A percentile compares a stretch with the other conserved stretches of the same genome.
phyloP scores from a whole-genome alignment of 345 rosid species.

The Garcia nutans region DNA sequence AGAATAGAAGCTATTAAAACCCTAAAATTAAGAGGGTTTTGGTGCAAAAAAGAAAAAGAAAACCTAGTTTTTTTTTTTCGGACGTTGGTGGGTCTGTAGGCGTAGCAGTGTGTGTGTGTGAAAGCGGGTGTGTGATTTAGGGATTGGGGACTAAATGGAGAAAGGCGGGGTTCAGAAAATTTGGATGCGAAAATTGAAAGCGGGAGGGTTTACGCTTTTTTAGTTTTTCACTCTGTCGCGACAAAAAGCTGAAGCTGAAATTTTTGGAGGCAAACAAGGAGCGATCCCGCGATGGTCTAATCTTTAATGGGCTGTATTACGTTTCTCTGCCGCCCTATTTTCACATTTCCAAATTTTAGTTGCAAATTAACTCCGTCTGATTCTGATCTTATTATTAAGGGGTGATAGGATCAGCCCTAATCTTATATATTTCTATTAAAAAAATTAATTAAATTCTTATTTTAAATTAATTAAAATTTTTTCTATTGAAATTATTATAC shows the following conservation, averaged over 20 bases:
- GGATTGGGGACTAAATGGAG: conserved; percentile 7
- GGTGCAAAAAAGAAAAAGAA: neutral
- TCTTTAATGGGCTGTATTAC: no score
- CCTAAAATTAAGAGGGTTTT: conserved; percentile 26
- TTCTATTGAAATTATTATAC: no score
- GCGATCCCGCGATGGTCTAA: no score
- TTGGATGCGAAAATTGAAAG: conserved; percentile 27
- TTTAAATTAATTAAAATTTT: no score
- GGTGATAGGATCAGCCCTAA: no score
- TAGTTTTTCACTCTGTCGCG: neutral
- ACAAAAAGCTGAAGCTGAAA: neutral
- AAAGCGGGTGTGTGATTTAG: neutral
- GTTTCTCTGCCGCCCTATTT: no score
- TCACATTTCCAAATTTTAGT: no score
- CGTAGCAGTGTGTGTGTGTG: neutral
- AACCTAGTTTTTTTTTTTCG: neutral
- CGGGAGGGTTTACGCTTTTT: conserved; percentile 14
- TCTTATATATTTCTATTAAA: no score
- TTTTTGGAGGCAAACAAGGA: neutral
- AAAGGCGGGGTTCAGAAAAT: conserved; percentile 26
- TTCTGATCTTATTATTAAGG: no score
- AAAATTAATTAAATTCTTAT: no score
- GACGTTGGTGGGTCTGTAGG: neutral
- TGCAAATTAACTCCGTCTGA: no score
- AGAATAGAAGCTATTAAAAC: conserved; percentile 9